Evolutionary conservation across 202 grass and related monocot species (phyloP).

Genomic region (Cymbopogon flexuosus): DNA sequence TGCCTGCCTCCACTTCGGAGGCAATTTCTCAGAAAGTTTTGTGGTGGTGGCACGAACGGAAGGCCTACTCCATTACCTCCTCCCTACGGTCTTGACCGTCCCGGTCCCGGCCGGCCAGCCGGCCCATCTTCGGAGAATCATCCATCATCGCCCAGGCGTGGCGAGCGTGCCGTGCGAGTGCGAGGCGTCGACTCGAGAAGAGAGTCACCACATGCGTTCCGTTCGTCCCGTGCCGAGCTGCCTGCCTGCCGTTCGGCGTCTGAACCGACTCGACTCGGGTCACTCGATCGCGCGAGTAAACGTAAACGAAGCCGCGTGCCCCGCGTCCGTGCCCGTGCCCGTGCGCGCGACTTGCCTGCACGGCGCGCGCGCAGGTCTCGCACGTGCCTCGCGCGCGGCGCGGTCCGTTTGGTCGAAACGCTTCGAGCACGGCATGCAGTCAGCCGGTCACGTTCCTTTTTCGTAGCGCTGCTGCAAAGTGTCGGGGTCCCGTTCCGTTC

Average conservation of each 20-base stretch:
- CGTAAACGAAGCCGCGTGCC: neutral
- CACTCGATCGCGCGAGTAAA: neutral
- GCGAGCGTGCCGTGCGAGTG: neutral
- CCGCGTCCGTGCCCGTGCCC: neutral
- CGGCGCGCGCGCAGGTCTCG: neutral
- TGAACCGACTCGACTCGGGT: neutral
- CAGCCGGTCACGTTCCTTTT: neutral
- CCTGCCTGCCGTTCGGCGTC: neutral
- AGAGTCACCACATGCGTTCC: neutral
- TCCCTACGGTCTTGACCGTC: neutral
- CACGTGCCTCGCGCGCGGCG: neutral
- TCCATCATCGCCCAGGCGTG: neutral
- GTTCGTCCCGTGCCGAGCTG: neutral
- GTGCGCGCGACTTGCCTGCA: neutral
- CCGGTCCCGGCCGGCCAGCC: neutral
- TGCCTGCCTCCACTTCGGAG: neutral
- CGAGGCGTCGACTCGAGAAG: neutral
- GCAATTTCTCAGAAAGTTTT: conserved; percentile 35
- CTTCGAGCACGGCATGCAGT: neutral
- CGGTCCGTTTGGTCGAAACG: neutral
- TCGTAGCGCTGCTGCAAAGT: neutral
- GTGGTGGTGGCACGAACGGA: neutral
- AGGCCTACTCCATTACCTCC: neutral
- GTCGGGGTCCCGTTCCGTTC: neutral
- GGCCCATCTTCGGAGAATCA: neutral